Conservation (phyloP, 2,329 filamentous ascomycete genomes). For the Magnaporthiopsis incrustans region DNA sequence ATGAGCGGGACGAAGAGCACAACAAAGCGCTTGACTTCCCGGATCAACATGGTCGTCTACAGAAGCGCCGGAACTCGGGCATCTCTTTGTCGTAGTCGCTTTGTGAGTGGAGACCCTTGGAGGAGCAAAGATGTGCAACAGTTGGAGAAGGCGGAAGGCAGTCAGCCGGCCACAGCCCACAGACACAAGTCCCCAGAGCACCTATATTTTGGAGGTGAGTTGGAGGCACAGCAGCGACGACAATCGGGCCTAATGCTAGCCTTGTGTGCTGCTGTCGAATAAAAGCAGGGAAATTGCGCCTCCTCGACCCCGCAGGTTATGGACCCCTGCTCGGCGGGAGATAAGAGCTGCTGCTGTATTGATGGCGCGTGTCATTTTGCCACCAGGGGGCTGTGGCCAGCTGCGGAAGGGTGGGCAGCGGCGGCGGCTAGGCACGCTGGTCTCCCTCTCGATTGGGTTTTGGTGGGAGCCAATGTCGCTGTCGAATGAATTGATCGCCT, state of each 20-base stretch:
- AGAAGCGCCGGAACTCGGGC: too few relatives aligned
- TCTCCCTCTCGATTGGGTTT: neutral
- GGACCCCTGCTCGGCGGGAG: neutral
- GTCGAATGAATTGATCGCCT: too few relatives aligned
- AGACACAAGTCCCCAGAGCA: too few relatives aligned
- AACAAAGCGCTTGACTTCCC: constrained; percentile 4
- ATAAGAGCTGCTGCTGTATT: neutral
- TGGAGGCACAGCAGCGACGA: neutral
- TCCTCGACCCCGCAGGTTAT: neutral
- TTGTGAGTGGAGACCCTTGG: neutral
- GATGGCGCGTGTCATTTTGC: neutral
- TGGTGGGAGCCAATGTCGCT: neutral
- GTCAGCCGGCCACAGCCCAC: neutral
- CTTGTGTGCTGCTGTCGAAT: neutral
- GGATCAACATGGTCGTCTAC: constrained; percentile 1
- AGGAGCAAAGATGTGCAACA: neutral
- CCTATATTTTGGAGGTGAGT: neutral
- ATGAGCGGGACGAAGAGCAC: constrained; percentile 6
- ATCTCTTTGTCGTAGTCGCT: neutral
- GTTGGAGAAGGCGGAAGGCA: neutral
- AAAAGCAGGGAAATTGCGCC: neutral
- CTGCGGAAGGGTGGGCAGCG: too few relatives aligned
- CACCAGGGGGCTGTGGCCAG: neutral
- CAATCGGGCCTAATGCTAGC: neutral
- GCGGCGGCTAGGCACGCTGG: too few relatives aligned